Percentiles rank a stretch among this genome's conserved stretches.
phyloP scores from a whole-genome alignment of 2,329 filamentous ascomycete genomes.

The Claviceps sp. region DNA sequence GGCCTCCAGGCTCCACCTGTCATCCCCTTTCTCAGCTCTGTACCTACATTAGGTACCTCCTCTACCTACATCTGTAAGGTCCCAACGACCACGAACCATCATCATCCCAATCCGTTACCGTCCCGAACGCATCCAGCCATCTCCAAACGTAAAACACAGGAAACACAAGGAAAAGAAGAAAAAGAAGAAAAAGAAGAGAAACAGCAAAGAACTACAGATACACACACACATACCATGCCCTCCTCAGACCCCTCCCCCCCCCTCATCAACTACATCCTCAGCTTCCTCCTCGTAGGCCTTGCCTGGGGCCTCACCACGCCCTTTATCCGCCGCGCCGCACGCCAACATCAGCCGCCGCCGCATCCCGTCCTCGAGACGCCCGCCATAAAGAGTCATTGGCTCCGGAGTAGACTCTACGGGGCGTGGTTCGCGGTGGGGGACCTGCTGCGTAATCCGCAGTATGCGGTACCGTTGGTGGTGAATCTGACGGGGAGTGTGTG shows the following conservation, averaged over 20 bases:
- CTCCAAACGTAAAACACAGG: too few relatives aligned
- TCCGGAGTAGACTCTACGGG: slow-evolving; percentile 48
- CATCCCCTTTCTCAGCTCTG: background rate
- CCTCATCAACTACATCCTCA: slow-evolving; percentile 69
- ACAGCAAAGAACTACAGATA: too few relatives aligned
- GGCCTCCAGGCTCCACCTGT: background rate
- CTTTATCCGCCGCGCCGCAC: slow-evolving; percentile 80
- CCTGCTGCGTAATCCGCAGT: slow-evolving; percentile 65
- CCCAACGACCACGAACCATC: background rate
- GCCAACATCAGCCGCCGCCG: slow-evolving; percentile 52
- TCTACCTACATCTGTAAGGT: background rate
- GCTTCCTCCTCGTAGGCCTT: slow-evolving; percentile 79
- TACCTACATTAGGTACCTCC: too few relatives aligned
- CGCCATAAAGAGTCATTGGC: slow-evolving; percentile 40
- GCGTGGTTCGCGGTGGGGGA: slow-evolving; percentile 66
- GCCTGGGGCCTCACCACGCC: slow-evolving; percentile 89
- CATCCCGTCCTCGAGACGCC: slow-evolving; percentile 41
- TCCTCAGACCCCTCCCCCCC: slow-evolving; percentile 25
- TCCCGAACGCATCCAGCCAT: background rate
- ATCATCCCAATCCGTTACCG: background rate
- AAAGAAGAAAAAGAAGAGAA: too few relatives aligned
- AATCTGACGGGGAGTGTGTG: slow-evolving; percentile 90
- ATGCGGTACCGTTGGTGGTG: slow-evolving; percentile 70
- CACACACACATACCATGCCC: background rate
- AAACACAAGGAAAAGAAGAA: background rate